Conservation (phyloP, 2,329 filamentous ascomycete species). For the Atkinsonella hypoxylon region DNA sequence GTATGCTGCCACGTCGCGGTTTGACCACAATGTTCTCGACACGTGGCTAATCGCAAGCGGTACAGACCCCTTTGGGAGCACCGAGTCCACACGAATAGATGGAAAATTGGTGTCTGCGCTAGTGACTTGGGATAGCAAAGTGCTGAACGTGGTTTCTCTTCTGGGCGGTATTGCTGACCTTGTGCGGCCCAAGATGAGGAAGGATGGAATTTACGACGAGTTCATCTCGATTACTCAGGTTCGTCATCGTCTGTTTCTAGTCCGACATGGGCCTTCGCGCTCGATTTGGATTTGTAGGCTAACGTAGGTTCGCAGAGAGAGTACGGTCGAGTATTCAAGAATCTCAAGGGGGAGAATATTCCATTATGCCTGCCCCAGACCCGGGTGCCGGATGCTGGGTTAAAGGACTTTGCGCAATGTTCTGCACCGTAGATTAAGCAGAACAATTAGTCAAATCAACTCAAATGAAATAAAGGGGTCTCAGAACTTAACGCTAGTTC, state of each 20-base stretch:
- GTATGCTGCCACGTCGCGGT: conserved; percentile 12
- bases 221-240: conserved; percentile 21
- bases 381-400: conserved; percentile 13
- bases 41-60: neutral
- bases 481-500: too few species aligned
- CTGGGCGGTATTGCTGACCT: conserved; percentile 26
- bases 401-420: conserved; percentile 16
- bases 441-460: neutral
- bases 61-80: conserved; percentile 24
- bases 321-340: conserved; percentile 17
- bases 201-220: conserved; percentile 25
- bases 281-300: neutral
- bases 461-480: neutral
- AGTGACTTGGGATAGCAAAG: conserved; percentile 31
- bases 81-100: conserved; percentile 27
- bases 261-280: too few species aligned
- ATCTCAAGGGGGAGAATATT: conserved; percentile 18
- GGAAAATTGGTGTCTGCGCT: conserved; percentile 26
- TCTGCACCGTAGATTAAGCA: neutral
- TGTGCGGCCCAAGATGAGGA: conserved; percentile 25
- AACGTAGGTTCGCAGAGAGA: conserved; percentile 12
- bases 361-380: conserved; percentile 17
- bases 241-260: neutral
- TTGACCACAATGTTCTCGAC: neutral
- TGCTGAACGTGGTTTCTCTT: conserved; percentile 27